Base-by-base conservation (phyloP, 1,139 yeast species). In the Diutina siamensis region DNA sequence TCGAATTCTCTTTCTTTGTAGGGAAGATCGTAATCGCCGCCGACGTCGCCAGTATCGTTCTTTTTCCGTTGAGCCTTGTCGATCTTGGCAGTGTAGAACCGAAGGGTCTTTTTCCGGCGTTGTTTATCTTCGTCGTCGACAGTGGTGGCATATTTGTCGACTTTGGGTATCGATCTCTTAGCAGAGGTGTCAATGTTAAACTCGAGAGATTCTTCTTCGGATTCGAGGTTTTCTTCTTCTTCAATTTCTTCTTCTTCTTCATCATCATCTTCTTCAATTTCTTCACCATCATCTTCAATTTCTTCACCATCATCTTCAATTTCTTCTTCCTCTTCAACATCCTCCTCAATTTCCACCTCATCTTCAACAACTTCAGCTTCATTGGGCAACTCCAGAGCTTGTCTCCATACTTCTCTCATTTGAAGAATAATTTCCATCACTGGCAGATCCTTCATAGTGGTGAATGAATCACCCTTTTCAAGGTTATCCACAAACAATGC, bases 31-130 rank as follows among this genome's bases (percentile, higher is more conserved):
- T 76, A 74, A 60, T 92, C 98, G 53, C 97, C 98, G 41, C 83
- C 74, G 53, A 65, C 77, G 50, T 78, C 83, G 46, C 50, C 51
- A 35, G 61, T 65, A 38, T 49, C 51, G 50, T 72, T 74, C 59
- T 77, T 78, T 52, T 76, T 73, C n/a, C 28, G 31, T 38, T 75
- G 78, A 45, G 85, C 84, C 63, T 85, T 89, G 61, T 88, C 97
- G 62, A 92, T 89, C 65, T 89, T 92, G 50, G 97, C 85, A 1
- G 98, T 92, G 72, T 92, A 92, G 79, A 92, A 94, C 54, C 97
- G 80, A 55, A 92, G 76, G 1, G 95, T 77, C 62, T 79, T 81
- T 68, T 84, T 86, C 57, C 95, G 81, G 40, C 80, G 78, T 48
- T 74, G 76, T 61, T 92, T 88, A 46, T 89, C 98, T 59, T 87